Base-by-base conservation (phyloP, 1,284 basidiomycete genomes). In the Caloboletus firmus region DNA sequence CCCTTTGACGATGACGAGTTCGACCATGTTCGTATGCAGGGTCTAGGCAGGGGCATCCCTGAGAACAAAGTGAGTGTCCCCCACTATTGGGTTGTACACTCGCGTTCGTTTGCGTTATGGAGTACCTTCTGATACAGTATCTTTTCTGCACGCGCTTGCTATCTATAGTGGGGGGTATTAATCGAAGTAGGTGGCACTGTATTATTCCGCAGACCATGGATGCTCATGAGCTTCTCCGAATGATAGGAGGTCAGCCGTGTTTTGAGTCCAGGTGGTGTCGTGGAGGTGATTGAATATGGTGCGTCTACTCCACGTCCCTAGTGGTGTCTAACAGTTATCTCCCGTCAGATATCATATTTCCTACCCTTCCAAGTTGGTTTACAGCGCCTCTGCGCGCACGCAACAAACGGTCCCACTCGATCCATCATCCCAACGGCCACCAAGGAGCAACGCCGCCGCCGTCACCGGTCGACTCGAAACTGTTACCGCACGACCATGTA, bases 1-100 rank as follows among this genome's bases (percentile, higher is more conserved):
- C 88, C 88, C 1, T 90, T 89, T 62, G 85, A 88, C 17, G 88
- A 90, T 54, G 85, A 89, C 56, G 81, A 86, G 60, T 90, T 90
- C 57, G 88, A 90, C 65, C 81, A 85, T 68, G 82, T 90, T n/a
- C 87, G 85, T 63, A 79, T 89, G 45, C 74, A 80, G 49, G 74
- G 74, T 44, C 79, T 90, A 45, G 82, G 85, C 0, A 78, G 79
- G 59, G 87, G 82, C 22, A 80, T 89, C 18, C 87, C 87, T 5
- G 87, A 90, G 65, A 86, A 83, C 61, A 88, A 90, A 76, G 87
- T 85, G 18, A 47, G 51, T 18, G 1, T 24, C n/a, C 5, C 7
- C 17, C 37, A 8, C 39, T 26, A 17, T 41, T 8, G 52, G 32
- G 67, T 61, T 24, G 18, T 47, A 11, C 44, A 44, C 17, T 34